Conservation (phyloP, 2,329 filamentous ascomycete species). For the Ophiostoma novo-ulmi region DNA sequence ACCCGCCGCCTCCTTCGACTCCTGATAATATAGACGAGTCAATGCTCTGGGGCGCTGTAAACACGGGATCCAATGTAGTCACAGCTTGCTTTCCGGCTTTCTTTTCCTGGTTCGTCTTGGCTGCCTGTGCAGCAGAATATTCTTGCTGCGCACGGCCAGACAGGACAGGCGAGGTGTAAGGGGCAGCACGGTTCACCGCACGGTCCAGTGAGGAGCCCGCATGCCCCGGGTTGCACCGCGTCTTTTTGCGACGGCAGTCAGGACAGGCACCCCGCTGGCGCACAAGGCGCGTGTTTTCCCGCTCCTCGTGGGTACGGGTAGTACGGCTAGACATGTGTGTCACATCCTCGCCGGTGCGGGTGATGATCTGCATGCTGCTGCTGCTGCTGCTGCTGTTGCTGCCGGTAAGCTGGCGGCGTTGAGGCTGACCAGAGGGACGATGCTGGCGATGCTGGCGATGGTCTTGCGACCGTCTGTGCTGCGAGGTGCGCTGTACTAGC, state of each 20-base stretch:
- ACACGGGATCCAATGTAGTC: slow-evolving; percentile 14
- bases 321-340: slow-evolving; percentile 58
- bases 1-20: slow-evolving; percentile 15
- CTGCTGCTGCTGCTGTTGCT: slow-evolving; percentile 9
- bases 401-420: slow-evolving; percentile 14
- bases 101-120: slow-evolving; percentile 22
- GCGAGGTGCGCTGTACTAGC: slow-evolving; percentile 2
- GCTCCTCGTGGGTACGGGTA: slow-evolving; percentile 63
- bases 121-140: slow-evolving; percentile 17
- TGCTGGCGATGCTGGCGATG: slow-evolving; percentile 12
- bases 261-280: slow-evolving; percentile 64
- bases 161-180: slow-evolving; percentile 19
- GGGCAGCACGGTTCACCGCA: slow-evolving; percentile 20
- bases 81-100: slow-evolving; percentile 23
- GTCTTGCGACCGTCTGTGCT: background rate
- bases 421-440: background rate
- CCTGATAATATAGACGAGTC: slow-evolving; percentile 15
- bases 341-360: slow-evolving; percentile 57
- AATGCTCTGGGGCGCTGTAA: background rate
- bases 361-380: slow-evolving; percentile 59
- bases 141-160: slow-evolving; percentile 25
- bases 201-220: slow-evolving; percentile 31
- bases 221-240: slow-evolving; percentile 57
- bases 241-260: slow-evolving; percentile 58
- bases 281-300: slow-evolving; percentile 62